Percentiles rank a stretch among this genome's conserved stretches.
Evolutionary conservation across 371 early-diverging fungal species (phyloP).

Genomic region (Apophysomyces sp.): DNA sequence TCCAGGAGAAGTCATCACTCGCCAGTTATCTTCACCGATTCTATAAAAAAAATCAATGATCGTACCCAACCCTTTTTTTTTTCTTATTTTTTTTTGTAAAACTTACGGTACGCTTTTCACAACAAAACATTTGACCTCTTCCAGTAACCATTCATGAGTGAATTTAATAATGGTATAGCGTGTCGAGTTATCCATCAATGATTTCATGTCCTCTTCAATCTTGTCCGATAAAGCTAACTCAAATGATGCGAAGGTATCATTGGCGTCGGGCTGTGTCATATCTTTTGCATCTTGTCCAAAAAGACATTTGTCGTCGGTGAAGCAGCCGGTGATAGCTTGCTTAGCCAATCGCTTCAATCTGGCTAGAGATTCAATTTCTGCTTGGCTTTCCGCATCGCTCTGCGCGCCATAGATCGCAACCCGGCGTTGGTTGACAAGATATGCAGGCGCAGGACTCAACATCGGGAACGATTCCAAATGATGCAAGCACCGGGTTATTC

Average conservation of each 20-base stretch:
- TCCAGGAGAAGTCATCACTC: slow-evolving; percentile 78
- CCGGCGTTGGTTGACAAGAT: slow-evolving; percentile 59
- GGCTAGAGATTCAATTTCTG: slow-evolving; percentile 21
- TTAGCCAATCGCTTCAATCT: slow-evolving; percentile 31
- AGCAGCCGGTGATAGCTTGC: slow-evolving; percentile 23
- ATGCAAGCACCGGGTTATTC: slow-evolving; percentile 48
- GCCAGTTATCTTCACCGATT: slow-evolving; percentile 83
- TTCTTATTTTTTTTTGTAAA: too few relatives aligned
- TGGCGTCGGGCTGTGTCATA: slow-evolving; percentile 47
- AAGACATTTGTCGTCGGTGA: slow-evolving; percentile 19
- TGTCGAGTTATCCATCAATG: slow-evolving; percentile 37
- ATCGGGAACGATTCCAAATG: slow-evolving; percentile 59
- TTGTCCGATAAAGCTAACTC: slow-evolving; percentile 32
- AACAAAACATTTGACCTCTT: slow-evolving; percentile 63
- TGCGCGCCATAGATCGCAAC: slow-evolving; percentile 42
- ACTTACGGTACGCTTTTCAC: slow-evolving; percentile 68
- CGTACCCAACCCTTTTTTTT: background rate
- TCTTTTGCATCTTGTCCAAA: slow-evolving; percentile 44
- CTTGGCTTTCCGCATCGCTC: slow-evolving; percentile 17
- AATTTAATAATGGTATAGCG: slow-evolving; percentile 54
- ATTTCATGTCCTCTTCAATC: slow-evolving; percentile 28
- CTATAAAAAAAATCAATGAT: slow-evolving; percentile 16
- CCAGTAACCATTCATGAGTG: slow-evolving; percentile 59
- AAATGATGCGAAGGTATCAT: slow-evolving; percentile 37
- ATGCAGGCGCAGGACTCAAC: slow-evolving; percentile 30